These are phyloP conservation scores for Castanospermum australe DNA, from an alignment of 306 rosid genomes.

Conservation along the genomic window DNA sequence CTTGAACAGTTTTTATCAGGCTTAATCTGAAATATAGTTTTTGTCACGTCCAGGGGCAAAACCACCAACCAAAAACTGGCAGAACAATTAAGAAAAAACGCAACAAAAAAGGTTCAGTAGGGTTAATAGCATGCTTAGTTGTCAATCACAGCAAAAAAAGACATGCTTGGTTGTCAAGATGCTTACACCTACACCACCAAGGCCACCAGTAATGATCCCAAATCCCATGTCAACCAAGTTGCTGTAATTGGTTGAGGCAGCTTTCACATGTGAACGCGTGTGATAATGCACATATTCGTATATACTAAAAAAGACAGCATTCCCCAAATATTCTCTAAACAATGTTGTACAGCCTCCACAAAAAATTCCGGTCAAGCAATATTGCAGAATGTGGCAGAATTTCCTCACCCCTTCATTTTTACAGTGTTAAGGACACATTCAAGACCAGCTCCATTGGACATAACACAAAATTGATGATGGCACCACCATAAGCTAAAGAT, in stretches of 20 bases:
- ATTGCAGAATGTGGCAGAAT: constrained; percentile 19
- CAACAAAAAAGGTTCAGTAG: not conserved
- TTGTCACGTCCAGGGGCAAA: constrained; percentile 91
- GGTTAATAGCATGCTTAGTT: not conserved
- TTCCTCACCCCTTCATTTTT: constrained; percentile 61
- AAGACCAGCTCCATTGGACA: constrained; percentile 87
- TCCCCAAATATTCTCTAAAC: constrained; percentile 58
- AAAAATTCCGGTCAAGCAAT: constrained; percentile 47
- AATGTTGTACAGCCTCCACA: constrained; percentile 62
- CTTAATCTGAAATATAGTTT: constrained; percentile 86
- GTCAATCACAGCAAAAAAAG: not conserved
- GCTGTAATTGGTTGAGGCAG: constrained; percentile 42
- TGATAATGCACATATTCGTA: constrained; percentile 59
- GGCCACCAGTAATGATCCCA: constrained; percentile 65
- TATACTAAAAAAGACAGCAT: constrained; percentile 51
- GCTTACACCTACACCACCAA: constrained; percentile 61
- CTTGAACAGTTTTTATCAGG: constrained; percentile 50
- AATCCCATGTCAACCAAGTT: constrained; percentile 63
- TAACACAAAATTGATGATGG: constrained; percentile 80
- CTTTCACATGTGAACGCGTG: constrained; percentile 49
- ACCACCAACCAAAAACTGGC: constrained; percentile 91
- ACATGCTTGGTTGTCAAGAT: constrained; percentile 28
- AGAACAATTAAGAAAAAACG: constrained; percentile 17
- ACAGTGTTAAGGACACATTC: constrained; percentile 63
- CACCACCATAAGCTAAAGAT: constrained; percentile 81